phyloP scores from a whole-genome alignment of 176 grass and related monocot genomes.

The Guadua angustifolia region DNA sequence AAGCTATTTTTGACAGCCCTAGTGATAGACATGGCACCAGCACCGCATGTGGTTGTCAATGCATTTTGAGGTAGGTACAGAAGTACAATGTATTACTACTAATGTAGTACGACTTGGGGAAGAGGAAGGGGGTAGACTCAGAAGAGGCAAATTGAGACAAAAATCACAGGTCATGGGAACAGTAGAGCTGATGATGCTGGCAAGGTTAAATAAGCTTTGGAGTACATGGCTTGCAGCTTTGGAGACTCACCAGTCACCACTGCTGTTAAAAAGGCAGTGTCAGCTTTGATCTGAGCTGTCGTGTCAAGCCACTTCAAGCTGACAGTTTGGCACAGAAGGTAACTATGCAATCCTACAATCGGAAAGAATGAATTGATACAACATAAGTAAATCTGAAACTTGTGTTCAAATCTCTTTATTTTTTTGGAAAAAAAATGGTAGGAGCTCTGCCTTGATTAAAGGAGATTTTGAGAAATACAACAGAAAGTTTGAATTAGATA shows the following conservation, averaged over 20 bases:
- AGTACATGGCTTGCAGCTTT: conserved; percentile 12
- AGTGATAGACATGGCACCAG: background rate
- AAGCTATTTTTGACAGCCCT: background rate
- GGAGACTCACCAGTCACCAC: background rate
- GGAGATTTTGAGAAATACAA: no score
- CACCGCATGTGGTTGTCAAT: conserved; percentile 20
- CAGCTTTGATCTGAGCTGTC: conserved; percentile 26
- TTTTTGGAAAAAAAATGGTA: no score
- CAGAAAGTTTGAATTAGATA: no score
- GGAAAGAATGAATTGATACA: background rate
- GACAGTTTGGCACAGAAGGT: background rate
- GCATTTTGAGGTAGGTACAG: background rate
- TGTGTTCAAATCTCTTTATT: background rate
- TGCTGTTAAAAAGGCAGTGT: conserved; percentile 2
- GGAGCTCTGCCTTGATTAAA: no score
- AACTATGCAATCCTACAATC: background rate
- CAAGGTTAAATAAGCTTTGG: background rate
- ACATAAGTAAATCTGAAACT: background rate
- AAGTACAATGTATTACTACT: background rate
- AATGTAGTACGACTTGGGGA: background rate
- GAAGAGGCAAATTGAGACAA: background rate
- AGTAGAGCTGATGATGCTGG: background rate
- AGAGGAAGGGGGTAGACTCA: background rate
- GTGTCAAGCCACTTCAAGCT: background rate
- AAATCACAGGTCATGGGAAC: background rate